Evolutionary conservation across 164 flowering plant species (phyloP).

Genomic region (Umbellularia californica): DNA sequence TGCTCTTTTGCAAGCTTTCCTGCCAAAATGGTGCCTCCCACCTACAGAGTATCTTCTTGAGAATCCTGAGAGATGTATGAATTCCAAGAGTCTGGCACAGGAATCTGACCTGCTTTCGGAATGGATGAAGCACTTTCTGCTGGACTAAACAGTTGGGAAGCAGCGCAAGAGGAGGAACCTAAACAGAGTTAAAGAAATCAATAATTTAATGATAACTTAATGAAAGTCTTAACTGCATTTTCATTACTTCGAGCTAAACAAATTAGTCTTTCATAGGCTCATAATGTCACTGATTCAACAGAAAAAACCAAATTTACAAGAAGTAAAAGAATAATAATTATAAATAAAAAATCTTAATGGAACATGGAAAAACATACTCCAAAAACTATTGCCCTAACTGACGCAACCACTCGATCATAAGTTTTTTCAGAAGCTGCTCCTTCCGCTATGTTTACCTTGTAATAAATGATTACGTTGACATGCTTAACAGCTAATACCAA

Average conservation of each 20-base stretch:
- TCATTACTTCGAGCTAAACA: not conserved
- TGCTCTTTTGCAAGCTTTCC: conserved; percentile 89
- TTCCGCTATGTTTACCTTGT: not conserved
- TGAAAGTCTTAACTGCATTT: not conserved
- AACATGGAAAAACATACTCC: not conserved
- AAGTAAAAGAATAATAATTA: too few species aligned
- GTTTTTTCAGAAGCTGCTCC: not conserved
- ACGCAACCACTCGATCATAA: not conserved
- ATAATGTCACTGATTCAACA: not conserved
- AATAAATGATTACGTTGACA: not conserved
- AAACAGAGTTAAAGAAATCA: conserved; percentile 6
- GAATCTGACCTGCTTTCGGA: conserved; percentile 74
- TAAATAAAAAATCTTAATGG: too few species aligned
- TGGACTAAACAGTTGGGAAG: conserved; percentile 80
- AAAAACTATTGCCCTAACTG: not conserved
- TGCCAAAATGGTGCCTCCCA: conserved; percentile 91
- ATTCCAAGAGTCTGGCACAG: conserved; percentile 4
- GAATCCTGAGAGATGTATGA: not conserved
- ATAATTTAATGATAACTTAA: not conserved
- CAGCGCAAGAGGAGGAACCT: conserved; percentile 92
- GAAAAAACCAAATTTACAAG: not conserved
- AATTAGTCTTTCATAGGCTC: not conserved
- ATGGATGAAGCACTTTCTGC: conserved; percentile 64
- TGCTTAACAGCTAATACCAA: not conserved
- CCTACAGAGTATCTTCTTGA: conserved; percentile 35